These are phyloP conservation scores for Penicillium capsulatum DNA, from an alignment of 2,329 filamentous ascomycete genomes.

Conservation along the genomic window DNA sequence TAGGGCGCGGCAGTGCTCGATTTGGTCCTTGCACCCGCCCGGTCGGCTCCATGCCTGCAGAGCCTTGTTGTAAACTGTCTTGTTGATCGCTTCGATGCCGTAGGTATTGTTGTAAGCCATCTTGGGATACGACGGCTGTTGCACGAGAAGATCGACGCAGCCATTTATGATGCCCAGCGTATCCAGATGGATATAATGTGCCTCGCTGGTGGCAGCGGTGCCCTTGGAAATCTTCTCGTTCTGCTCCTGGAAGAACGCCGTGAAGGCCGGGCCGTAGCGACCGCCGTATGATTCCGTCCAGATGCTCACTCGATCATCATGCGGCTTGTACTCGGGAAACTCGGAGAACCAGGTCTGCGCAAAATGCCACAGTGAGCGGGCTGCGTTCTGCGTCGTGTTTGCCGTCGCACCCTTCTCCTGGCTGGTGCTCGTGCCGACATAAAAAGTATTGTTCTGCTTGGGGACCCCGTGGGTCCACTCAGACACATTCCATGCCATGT, in stretches of 20 bases:
- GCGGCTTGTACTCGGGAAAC: conserved; percentile 59
- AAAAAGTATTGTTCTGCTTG: conserved; percentile 51
- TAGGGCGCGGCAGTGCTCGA: conserved; percentile 49
- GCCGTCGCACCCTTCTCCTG: conserved; percentile 43
- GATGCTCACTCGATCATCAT: conserved; percentile 49
- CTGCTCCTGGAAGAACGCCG: conserved; percentile 41
- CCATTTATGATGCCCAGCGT: conserved; percentile 56
- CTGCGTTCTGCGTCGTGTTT: conserved; percentile 51
- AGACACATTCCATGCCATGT: conserved; percentile 22
- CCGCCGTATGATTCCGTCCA: conserved; percentile 48
- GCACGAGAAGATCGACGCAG: conserved; percentile 50
- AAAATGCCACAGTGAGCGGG: conserved; percentile 57
- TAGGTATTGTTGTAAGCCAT: conserved; percentile 59
- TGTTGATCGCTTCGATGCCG: conserved; percentile 50
- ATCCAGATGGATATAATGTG: conserved; percentile 45
- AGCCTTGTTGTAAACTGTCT: conserved; percentile 46
- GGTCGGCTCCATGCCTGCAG: conserved; percentile 43
- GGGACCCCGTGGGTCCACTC: conserved; percentile 30
- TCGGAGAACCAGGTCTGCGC: conserved; percentile 59
- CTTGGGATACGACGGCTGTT: conserved; percentile 47
- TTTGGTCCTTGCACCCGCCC: conserved; percentile 53
- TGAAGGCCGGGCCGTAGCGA: conserved; percentile 42
- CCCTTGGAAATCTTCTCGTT: conserved; percentile 40
- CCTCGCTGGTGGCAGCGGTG: conserved; percentile 21
- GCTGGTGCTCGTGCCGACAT: conserved; percentile 51